phyloP scores from a whole-genome alignment of 257 asterid genomes.

The Coffea canephora region DNA sequence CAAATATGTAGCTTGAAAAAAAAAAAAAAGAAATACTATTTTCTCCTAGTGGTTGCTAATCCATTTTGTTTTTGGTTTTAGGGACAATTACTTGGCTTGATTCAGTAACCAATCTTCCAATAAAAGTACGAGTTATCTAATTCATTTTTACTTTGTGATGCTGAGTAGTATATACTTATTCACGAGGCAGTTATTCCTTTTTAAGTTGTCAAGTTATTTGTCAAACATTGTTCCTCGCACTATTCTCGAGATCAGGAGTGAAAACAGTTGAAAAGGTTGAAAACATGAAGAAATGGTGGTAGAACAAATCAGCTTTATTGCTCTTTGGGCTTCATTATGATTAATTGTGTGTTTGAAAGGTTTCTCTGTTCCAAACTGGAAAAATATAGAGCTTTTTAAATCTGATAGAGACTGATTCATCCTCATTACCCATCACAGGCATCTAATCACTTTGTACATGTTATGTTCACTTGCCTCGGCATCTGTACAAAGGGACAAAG shows the following conservation, averaged over 20 bases:
- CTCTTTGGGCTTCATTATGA: background rate
- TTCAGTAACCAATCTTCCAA: conserved; percentile 79
- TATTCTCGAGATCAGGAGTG: background rate
- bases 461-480: background rate
- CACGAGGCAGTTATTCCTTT: conserved; percentile 10
- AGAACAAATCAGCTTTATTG: background rate
- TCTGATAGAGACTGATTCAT: background rate
- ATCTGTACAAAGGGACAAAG: background rate
- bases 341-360: no score
- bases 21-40: background rate
- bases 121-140: conserved; percentile 47
- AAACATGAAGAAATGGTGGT: background rate
- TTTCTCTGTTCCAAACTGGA: background rate
- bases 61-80: conserved; percentile 35
- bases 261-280: background rate
- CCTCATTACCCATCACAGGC: background rate
- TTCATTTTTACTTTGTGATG: conserved; percentile 1
- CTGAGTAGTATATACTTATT: background rate
- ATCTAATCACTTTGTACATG: background rate
- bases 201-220: background rate
- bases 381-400: no score
- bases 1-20: conserved; percentile 8
- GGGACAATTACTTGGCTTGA: conserved; percentile 93
- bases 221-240: background rate
- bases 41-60: conserved; percentile 19